phyloP scores from a whole-genome alignment of 306 rosid genomes.

The Vachellia pachyceras region DNA sequence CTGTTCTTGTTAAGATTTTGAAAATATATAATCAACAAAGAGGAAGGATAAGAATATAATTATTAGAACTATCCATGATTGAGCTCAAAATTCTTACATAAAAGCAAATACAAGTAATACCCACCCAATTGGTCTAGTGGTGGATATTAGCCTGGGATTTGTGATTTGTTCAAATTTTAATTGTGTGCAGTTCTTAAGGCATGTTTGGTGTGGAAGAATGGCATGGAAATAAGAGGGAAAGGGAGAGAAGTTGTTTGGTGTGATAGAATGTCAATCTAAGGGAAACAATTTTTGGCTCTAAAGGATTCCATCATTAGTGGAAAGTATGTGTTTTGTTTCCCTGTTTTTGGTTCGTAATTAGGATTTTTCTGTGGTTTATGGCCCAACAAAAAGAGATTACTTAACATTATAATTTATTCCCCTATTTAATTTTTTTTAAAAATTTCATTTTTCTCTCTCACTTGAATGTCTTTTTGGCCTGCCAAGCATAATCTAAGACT shows the following conservation, averaged over 20 bases:
- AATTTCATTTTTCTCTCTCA: neutral
- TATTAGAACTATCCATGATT: neutral
- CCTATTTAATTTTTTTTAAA: neutral
- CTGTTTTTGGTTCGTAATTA: no score
- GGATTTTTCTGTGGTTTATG: neutral
- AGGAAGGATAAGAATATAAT: conserved; percentile 2
- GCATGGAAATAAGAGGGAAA: neutral
- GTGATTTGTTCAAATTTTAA: neutral
- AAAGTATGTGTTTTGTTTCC: no score
- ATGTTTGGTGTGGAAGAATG: neutral
- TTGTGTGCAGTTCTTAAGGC: neutral
- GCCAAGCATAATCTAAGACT: neutral
- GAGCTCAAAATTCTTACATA: conserved; percentile 7
- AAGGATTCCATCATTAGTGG: neutral
- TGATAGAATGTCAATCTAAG: neutral
- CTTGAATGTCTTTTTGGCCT: neutral
- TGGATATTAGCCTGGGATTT: neutral
- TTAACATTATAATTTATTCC: neutral
- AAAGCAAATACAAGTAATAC: neutral
- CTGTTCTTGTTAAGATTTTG: conserved; percentile 10
- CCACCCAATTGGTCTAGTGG: neutral
- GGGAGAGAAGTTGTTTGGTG: neutral
- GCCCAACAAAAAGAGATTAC: neutral
- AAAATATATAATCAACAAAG: conserved; percentile 15
- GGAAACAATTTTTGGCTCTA: neutral